Evolutionary conservation across 176 grass and related monocot species (phyloP), one percentile per base, ranked within the genome.

Genomic region (Melocanna baccifera): DNA sequence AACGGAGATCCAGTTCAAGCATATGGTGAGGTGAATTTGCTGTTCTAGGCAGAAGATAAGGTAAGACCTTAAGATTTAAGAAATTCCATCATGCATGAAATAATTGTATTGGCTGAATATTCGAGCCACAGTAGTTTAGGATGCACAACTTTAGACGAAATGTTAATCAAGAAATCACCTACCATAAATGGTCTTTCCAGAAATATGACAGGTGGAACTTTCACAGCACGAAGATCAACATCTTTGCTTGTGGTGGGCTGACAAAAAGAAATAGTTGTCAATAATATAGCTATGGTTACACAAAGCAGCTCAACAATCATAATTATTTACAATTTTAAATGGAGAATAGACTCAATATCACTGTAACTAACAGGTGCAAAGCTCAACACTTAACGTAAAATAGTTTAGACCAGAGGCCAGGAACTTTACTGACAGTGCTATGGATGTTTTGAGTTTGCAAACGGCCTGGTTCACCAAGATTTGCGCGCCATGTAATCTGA

Each of bases 401-500:
- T 32, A 82, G 12, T 51, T 64, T 20, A 77, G 64, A 42, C 34
- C 14, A 80, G 64, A 86, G 41, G 72, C 6, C 48, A 83, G 78
- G 67, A 83, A 45, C 25, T 77, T 73, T 82, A 86, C 90, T 94
- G 59, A 94, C 90, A 63, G 91, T 99, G 89, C 88, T 92, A 92
- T 96, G 90, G 67, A 99, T 99, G 74, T 94, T 95, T 69, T 94
- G 93, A 89, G 96, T 99, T 72, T 99, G 96, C 69, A 99, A 77
- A 50, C 96, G 96, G 74, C 96, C 96, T 69, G 96, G 91, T 94
- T 99, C 96, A 47, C 96, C 96, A 62, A 99, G 94, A 86, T 96
- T 99, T 19, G 91, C 92, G 42, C 88, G 89, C 96, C 96, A 99
- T 81, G 96, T 99, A 89, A 99, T 96, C 78, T 99, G 96, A 92